Conservation (phyloP, 257 asterid genomes). For the Nicotiana obtusifolia region DNA sequence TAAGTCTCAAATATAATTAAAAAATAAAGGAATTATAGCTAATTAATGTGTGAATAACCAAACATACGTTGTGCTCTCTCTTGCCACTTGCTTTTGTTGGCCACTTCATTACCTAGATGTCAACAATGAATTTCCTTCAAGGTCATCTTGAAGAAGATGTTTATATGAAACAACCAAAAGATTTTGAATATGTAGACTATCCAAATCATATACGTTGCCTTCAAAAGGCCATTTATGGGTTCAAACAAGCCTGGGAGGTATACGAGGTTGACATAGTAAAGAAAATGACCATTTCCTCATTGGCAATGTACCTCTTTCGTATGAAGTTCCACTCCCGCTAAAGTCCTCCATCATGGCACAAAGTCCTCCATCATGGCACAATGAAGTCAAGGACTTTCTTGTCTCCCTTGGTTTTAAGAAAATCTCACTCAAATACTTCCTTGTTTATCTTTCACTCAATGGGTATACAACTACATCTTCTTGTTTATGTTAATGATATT, state of each 20-base stretch:
- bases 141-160: not conserved
- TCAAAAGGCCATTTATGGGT: not conserved
- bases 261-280: too few species aligned
- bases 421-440: not conserved
- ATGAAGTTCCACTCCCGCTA: too few species aligned
- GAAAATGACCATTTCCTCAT: too few species aligned
- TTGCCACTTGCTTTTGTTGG: not conserved
- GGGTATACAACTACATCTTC: not conserved
- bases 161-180: not conserved
- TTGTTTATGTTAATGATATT: not conserved
- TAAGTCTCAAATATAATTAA: too few species aligned
- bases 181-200: not conserved
- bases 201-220: conserved; percentile 2
- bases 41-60: too few species aligned
- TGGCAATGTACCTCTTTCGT: too few species aligned
- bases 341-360: too few species aligned
- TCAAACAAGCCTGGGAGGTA: not conserved
- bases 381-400: not conserved
- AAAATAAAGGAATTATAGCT: too few species aligned
- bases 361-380: not conserved
- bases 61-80: not conserved
- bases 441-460: not conserved
- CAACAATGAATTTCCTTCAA: not conserved
- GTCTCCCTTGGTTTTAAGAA: not conserved
- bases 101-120: not conserved